A percentile compares a stretch with the other conserved stretches of the same genome.
Evolutionary conservation across 2,329 filamentous ascomycete genomes (phyloP).

Genomic region (Fusarium beomiforme): DNA sequence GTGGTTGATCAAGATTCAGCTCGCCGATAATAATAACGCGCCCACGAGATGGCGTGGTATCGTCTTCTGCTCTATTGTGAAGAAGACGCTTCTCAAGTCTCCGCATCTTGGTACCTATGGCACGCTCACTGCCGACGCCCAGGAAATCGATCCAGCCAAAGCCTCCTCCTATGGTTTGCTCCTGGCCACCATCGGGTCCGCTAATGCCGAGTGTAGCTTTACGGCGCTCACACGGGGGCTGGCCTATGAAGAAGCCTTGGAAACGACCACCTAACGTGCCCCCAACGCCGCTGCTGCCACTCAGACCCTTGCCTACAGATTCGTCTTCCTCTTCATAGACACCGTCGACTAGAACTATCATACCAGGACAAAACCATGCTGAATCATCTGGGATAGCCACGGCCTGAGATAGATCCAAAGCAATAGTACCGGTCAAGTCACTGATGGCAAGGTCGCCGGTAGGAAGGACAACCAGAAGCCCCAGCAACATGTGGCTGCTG

Average conservation of each 20-base stretch:
- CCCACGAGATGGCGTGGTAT: slow-evolving; percentile 53
- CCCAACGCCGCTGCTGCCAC: slow-evolving; percentile 83
- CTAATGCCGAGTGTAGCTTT: slow-evolving; percentile 80
- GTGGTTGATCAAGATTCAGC: slow-evolving; percentile 84
- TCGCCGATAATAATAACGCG: slow-evolving; percentile 83
- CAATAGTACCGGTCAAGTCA: slow-evolving; percentile 88
- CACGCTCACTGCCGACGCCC: slow-evolving; percentile 88
- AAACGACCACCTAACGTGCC: slow-evolving; percentile 94
- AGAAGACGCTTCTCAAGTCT: slow-evolving; percentile 78
- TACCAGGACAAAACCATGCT: slow-evolving; percentile 93
- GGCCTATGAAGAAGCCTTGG: slow-evolving; percentile 88
- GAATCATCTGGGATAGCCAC: slow-evolving; percentile 84
- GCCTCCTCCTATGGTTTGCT: slow-evolving; percentile 76
- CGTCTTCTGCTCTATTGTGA: slow-evolving; percentile 49
- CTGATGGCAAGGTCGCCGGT: slow-evolving; percentile 84
- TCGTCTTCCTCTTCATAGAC: slow-evolving; percentile 95
- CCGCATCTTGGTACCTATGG: slow-evolving; percentile 84
- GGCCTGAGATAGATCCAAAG: slow-evolving; percentile 83
- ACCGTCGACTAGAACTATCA: slow-evolving; percentile 94
- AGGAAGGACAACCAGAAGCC: slow-evolving; percentile 82
- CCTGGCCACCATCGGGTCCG: slow-evolving; percentile 64
- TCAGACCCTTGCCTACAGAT: slow-evolving; percentile 73
- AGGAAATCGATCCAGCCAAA: slow-evolving; percentile 99
- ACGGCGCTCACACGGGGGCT: slow-evolving; percentile 89
- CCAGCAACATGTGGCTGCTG: slow-evolving; percentile 85